Evolutionary conservation across 2,329 filamentous ascomycete species (phyloP).

Genomic region (Fusarium scirpi): DNA sequence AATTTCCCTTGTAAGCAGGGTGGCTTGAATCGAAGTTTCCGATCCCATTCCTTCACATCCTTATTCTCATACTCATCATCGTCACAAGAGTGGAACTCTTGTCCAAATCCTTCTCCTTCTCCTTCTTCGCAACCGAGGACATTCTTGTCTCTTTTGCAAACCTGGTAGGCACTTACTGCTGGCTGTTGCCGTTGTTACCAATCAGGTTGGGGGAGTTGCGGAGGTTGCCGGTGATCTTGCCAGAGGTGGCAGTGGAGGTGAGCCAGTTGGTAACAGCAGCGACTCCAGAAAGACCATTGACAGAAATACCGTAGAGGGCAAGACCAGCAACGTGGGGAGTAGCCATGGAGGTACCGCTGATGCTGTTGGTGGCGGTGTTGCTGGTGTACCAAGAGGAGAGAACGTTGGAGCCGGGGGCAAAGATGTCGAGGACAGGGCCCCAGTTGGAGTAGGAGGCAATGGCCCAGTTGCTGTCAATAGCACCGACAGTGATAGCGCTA

Average conservation of each 20-base stretch:
- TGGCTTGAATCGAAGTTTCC: conserved; percentile 8
- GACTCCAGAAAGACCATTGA: conserved; percentile 54
- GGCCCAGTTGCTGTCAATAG: conserved; percentile 53
- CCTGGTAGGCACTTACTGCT: conserved; percentile 40
- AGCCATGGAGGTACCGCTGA: conserved; percentile 75
- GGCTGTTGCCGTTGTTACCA: conserved; percentile 61
- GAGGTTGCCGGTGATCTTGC: conserved; percentile 55
- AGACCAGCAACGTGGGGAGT: conserved; percentile 71
- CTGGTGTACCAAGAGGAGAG: conserved; percentile 62
- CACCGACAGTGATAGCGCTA: conserved; percentile 51
- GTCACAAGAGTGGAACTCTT: neutral
- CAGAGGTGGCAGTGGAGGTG: conserved; percentile 56
- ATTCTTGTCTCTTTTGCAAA: neutral
- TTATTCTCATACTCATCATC: conserved; percentile 5
- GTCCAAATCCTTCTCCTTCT: neutral
- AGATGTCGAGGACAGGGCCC: conserved; percentile 62
- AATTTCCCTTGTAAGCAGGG: conserved; percentile 2
- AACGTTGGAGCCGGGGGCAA: conserved; percentile 62
- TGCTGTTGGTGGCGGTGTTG: conserved; percentile 57
- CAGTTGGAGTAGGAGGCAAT: conserved; percentile 64
- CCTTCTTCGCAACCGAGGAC: neutral
- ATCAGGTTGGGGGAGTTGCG: conserved; percentile 60
- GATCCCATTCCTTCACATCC: neutral
- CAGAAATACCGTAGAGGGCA: conserved; percentile 59
- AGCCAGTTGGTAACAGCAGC: conserved; percentile 57